Evolutionary conservation across 306 rosid species (phyloP).

Genomic region (Quercus wislizeni): DNA sequence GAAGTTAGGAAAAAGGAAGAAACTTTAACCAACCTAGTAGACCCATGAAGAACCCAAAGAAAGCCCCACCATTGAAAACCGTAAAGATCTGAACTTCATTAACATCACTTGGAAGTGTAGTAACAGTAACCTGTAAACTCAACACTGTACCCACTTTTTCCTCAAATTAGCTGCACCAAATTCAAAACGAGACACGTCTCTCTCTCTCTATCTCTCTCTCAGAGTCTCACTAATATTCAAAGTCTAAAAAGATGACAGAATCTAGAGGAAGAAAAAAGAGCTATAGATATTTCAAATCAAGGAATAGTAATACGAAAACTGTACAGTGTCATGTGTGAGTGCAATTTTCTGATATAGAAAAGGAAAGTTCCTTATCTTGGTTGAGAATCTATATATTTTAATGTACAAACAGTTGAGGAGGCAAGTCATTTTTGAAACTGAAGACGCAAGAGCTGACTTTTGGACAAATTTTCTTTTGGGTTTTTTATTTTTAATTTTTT

Average conservation of each 20-base stretch:
- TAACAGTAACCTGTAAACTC: constrained; percentile 26
- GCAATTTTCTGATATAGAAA: constrained; percentile 27
- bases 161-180: constrained; percentile 27
- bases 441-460: constrained; percentile 46
- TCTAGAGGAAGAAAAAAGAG: constrained; percentile 37
- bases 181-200: constrained; percentile 31
- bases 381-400: constrained; percentile 24
- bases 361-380: constrained; percentile 45
- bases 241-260: constrained; percentile 30
- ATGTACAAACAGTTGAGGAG: constrained; percentile 4
- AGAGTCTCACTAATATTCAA: constrained; percentile 26
- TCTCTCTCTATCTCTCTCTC: neutral
- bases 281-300: constrained; percentile 40
- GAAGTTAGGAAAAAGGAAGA: neutral
- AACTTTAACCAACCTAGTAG: neutral
- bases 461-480: neutral
- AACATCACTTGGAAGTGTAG: constrained; percentile 15
- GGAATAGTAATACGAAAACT: neutral
- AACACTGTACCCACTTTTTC: constrained; percentile 30
- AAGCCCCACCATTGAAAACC: neutral
- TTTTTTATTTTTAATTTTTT: neutral
- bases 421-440: constrained; percentile 10
- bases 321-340: neutral
- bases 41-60: neutral
- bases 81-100: neutral